phyloP scores from a whole-genome alignment of 352 stramenopile species.

The Thalassiosira mediterranea region DNA sequence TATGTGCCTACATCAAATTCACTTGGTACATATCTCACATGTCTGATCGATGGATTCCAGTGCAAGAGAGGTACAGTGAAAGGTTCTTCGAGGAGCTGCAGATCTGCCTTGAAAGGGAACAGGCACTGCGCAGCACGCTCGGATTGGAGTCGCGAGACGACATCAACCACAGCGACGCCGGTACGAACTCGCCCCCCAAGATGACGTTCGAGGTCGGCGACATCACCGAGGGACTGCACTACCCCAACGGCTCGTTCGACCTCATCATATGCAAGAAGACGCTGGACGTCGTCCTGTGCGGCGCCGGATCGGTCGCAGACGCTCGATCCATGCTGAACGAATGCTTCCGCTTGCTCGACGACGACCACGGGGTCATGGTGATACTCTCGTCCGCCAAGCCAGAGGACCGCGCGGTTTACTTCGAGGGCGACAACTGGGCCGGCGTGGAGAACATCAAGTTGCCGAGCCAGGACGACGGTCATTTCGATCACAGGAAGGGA shows the following conservation, averaged over 20 bases:
- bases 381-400: slow-evolving; percentile 70
- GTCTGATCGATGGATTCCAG: too few relatives aligned
- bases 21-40: too few relatives aligned
- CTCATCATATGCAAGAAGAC: slow-evolving; percentile 82
- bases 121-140: slow-evolving; percentile 16
- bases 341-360: slow-evolving; percentile 65
- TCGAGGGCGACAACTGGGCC: slow-evolving; percentile 65
- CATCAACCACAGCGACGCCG: neutral
- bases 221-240: slow-evolving; percentile 63
- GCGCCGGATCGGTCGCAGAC: slow-evolving; percentile 47
- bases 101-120: slow-evolving; percentile 23
- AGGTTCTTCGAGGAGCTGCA: slow-evolving; percentile 39
- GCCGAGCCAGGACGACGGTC: slow-evolving; percentile 17
- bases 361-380: slow-evolving; percentile 73
- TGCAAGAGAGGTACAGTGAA: slow-evolving; percentile 52
- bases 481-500: slow-evolving; percentile 31
- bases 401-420: slow-evolving; percentile 76
- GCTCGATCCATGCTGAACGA: slow-evolving; percentile 59
- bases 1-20: slow-evolving; percentile 32
- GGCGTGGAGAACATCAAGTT: slow-evolving; percentile 58
- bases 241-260: slow-evolving; percentile 75
- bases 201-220: slow-evolving; percentile 77
- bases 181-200: slow-evolving; percentile 1
- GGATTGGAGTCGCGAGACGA: slow-evolving; percentile 51
- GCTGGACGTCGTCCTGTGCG: slow-evolving; percentile 77